A percentile compares a stretch with the other conserved stretches of the same genome.
Conservation (phyloP, 1,284 basidiomycete genomes). For the Cryptococcus floricola region DNA sequence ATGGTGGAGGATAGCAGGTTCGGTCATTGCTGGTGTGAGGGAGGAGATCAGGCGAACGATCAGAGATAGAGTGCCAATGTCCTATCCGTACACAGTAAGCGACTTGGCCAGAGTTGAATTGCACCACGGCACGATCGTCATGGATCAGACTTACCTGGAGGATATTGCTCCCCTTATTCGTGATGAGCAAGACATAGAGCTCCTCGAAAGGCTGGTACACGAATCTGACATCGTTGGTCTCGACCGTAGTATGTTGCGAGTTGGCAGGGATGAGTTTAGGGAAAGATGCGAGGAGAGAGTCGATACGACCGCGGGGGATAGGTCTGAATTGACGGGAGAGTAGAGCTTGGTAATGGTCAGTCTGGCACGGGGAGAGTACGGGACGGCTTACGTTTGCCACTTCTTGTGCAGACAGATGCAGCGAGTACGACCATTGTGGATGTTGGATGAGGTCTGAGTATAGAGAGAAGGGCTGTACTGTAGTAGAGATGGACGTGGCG, state of each 20-base stretch:
- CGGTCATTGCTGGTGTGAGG: slow-evolving; percentile 70
- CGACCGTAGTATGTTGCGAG: slow-evolving; percentile 95
- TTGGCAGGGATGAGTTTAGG: slow-evolving; percentile 96
- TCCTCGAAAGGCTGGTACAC: slow-evolving; percentile 99
- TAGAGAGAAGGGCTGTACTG: background rate
- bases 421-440: slow-evolving; percentile 59
- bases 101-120: background rate
- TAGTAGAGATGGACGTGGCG: background rate
- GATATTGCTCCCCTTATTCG: slow-evolving; percentile 97
- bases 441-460: background rate
- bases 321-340: slow-evolving; percentile 95
- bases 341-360: slow-evolving; percentile 60
- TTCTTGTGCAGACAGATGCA: slow-evolving; percentile 72
- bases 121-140: background rate
- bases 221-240: slow-evolving; percentile 88
- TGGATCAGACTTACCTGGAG: slow-evolving; percentile 55
- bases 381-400: slow-evolving; percentile 49
- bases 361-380: background rate
- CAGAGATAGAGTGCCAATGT: slow-evolving; percentile 93
- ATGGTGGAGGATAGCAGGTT: slow-evolving; percentile 84
- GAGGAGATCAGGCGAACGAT: slow-evolving; percentile 92
- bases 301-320: slow-evolving; percentile 86
- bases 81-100: slow-evolving; percentile 52
- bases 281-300: slow-evolving; percentile 93
- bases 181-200: slow-evolving; percentile 95